Evolutionary conservation across 805 yeast species (phyloP).

Genomic region (Metschnikowia koreensis): DNA sequence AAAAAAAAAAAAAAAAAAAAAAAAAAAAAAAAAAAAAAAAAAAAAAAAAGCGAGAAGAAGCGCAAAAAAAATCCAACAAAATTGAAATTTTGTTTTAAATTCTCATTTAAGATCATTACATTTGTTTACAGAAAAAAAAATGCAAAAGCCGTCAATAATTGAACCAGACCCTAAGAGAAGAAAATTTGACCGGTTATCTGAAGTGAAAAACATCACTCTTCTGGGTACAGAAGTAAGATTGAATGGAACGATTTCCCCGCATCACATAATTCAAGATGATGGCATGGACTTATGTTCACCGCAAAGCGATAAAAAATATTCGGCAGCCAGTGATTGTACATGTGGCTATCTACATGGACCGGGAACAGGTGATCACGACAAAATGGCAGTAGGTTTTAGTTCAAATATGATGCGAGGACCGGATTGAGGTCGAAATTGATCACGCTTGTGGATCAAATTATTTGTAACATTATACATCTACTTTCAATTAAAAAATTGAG

Average conservation of each 20-base stretch:
- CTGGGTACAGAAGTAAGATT: slow-evolving; percentile 10
- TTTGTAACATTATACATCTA: too few species aligned
- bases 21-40: too few species aligned
- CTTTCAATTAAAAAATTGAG: not conserved
- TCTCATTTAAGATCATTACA: too few species aligned
- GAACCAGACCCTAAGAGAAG: slow-evolving; percentile 14
- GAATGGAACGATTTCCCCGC: slow-evolving; percentile 15
- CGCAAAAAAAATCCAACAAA: too few species aligned
- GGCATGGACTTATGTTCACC: slow-evolving; percentile 1
- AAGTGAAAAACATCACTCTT: not conserved
- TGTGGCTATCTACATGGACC: slow-evolving; percentile 19
- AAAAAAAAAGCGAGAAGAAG: too few species aligned
- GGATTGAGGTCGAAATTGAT: slow-evolving; percentile 3
- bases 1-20: too few species aligned
- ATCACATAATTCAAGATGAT: not conserved
- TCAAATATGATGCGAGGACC: slow-evolving; percentile 17
- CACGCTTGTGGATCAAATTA: too few species aligned
- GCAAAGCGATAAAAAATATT: not conserved
- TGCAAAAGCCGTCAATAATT: not conserved
- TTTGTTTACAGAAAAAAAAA: not conserved
- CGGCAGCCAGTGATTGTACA: slow-evolving; percentile 3
- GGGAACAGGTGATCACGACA: slow-evolving; percentile 13
- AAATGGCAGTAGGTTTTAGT: slow-evolving; percentile 18
- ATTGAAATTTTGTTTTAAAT: not conserved
- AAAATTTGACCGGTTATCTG: not conserved